phyloP scores from a whole-genome alignment of 306 rosid species.

The Corylus avellana region DNA sequence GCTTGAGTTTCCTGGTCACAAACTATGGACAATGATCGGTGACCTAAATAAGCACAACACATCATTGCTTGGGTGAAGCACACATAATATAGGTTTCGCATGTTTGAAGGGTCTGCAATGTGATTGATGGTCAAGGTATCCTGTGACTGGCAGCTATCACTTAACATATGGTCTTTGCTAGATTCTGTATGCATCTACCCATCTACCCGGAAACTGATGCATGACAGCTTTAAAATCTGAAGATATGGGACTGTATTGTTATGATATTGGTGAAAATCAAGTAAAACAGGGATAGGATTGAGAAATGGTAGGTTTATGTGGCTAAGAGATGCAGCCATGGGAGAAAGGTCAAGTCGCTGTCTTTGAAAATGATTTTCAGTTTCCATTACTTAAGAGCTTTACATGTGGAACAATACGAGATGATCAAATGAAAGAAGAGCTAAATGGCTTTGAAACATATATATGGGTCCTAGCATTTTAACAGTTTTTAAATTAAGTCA shows the following conservation, averaged over 20 bases:
- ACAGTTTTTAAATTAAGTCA: too few relatives aligned
- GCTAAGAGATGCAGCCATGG: background rate
- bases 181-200: background rate
- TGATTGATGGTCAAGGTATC: background rate
- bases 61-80: background rate
- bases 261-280: background rate
- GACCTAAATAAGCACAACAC: background rate
- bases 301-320: background rate
- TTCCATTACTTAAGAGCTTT: too few relatives aligned
- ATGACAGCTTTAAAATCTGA: background rate
- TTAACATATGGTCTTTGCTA: background rate
- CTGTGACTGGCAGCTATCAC: background rate
- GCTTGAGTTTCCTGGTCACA: conserved; percentile 8
- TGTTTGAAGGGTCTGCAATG: background rate
- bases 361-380: too few relatives aligned
- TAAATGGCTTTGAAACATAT: too few relatives aligned
- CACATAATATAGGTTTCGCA: background rate
- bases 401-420: too few relatives aligned
- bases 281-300: background rate
- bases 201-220: background rate
- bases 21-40: background rate
- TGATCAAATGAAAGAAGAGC: too few relatives aligned
- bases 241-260: background rate
- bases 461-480: too few relatives aligned
- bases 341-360: background rate